Evolutionary conservation across 306 rosid genomes (phyloP), one percentile per base, ranked within the genome.

Genomic region (Vigna angularis): DNA sequence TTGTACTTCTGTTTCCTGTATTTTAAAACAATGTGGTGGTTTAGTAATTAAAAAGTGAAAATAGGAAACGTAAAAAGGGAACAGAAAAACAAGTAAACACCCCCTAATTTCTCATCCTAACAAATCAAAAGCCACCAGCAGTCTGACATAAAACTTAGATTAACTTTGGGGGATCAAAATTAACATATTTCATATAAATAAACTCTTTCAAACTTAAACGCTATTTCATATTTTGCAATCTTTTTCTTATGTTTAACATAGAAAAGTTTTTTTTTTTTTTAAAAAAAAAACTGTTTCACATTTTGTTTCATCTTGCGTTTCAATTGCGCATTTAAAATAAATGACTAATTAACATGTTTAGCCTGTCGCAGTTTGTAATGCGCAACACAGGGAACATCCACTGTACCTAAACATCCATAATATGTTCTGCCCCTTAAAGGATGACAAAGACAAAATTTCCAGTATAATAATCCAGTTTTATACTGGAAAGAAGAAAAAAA

Each of bases 321-420:
- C 40, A 26, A 45, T 17, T 16, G 30, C 3, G 15, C 36, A 73
- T 44, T 73, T 16, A 44, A 58, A 73, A 53, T 57, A 49, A 78
- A 47, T 16, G 70, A 48, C 20, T 34, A 20, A n/a, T 79, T 15
- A 59, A 70, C 48, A 70, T 70, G 7, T 70, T 38, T 70, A 48
- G 20, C 71, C 17, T 34, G 65, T 78, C 61, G 36, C 65, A 61
- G 15, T 17, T 79, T 57, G 44, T 59, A 34, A 22, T 70, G 45
- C 8, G 51, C 34, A 49, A 49, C 30, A 68, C 45, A 48, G 44
- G 26, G 72, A 71, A 61, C 77, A 63, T 51, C 66, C 13, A 17
- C 36, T 22, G 14, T n/a, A 11, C 30, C 47, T 3, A 11, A 42
- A 48, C 48, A 15, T 17, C 22, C 59, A 70, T 3, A 61, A 49